phyloP scores from a whole-genome alignment of 2,329 filamentous ascomycete genomes.

The Alternaria sp. region DNA sequence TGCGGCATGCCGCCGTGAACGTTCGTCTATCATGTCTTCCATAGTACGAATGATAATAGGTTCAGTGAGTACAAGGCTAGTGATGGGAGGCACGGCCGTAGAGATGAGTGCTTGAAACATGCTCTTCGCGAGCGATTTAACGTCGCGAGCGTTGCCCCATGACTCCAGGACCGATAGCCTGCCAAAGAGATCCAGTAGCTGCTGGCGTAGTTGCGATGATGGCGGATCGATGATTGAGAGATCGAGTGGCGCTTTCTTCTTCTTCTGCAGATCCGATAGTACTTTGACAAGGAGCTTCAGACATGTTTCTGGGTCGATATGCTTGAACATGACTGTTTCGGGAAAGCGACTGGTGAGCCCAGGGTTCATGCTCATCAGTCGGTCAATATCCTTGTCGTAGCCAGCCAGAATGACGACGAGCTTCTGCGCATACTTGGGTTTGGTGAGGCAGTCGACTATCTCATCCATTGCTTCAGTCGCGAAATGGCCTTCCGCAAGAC shows the following conservation, averaged over 20 bases:
- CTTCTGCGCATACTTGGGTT: conserved; percentile 64
- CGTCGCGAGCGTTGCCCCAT: conserved; percentile 71
- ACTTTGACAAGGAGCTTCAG: conserved; percentile 49
- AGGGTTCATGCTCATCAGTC: conserved; percentile 65
- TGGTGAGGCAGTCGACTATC: conserved; percentile 60
- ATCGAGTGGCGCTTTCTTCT: conserved; percentile 41
- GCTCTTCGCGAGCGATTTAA: conserved; percentile 60
- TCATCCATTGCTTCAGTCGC: conserved; percentile 63
- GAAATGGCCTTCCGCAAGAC: conserved; percentile 64
- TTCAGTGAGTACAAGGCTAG: conserved; percentile 29
- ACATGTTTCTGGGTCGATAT: conserved; percentile 41
- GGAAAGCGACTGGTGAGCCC: conserved; percentile 71
- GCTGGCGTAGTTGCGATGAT: conserved; percentile 13
- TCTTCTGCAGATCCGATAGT: conserved; percentile 31
- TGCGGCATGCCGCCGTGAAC: conserved; percentile 28
- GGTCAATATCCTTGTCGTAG: conserved; percentile 71
- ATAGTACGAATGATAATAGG: conserved; percentile 32
- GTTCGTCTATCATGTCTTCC: conserved; percentile 44
- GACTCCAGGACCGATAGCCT: conserved; percentile 52
- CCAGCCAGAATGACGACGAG: conserved; percentile 73
- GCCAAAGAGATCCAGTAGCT: conserved; percentile 47
- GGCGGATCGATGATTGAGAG: conserved; percentile 31
- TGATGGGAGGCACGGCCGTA: conserved; percentile 20
- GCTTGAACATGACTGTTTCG: conserved; percentile 64
- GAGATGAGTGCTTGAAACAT: conserved; percentile 54